A percentile compares a stretch with the other conserved stretches of the same genome.
Conservation (phyloP, 768 basidiomycete species). For the Chalciporus pseudorubinellus region DNA sequence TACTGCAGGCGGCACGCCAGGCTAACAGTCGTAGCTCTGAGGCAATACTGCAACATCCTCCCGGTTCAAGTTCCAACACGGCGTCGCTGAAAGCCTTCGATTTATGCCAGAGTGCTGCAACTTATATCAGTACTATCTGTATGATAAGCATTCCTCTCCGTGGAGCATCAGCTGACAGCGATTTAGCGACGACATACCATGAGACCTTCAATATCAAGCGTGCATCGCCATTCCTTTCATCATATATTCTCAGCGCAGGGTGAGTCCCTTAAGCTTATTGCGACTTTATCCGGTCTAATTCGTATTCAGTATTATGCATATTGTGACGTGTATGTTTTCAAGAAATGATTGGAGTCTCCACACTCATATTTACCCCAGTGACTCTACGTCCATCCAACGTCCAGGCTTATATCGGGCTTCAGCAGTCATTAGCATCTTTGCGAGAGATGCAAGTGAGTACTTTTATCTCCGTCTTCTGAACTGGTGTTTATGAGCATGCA, state of each 20-base stretch:
- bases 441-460: constrained; percentile 63
- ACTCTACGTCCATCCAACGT: constrained; percentile 68
- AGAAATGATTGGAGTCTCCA: background rate
- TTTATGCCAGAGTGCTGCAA: constrained; percentile 70
- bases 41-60: constrained; percentile 41
- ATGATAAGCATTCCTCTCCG: constrained; percentile 10
- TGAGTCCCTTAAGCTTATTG: constrained; percentile 36
- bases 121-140: constrained; percentile 68
- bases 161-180: constrained; percentile 5
- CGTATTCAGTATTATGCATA: constrained; percentile 68
- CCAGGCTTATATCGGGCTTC: constrained; percentile 64
- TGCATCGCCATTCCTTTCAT: constrained; percentile 63
- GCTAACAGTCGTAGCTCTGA: constrained; percentile 36
- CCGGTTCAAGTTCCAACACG: constrained; percentile 36
- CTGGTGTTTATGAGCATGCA: constrained; percentile 26
- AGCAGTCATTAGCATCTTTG: constrained; percentile 60
- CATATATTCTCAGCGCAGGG: constrained; percentile 71
- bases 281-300: background rate
- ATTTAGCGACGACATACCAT: constrained; percentile 51
- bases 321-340: constrained; percentile 59
- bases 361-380: constrained; percentile 45
- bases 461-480: background rate
- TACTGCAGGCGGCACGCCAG: background rate
- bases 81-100: constrained; percentile 68
- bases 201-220: constrained; percentile 60